Percentiles rank a stretch among this genome's conserved stretches.
phyloP scores from a whole-genome alignment of 2,329 filamentous ascomycete genomes.

The Epichloe sylvatica region DNA sequence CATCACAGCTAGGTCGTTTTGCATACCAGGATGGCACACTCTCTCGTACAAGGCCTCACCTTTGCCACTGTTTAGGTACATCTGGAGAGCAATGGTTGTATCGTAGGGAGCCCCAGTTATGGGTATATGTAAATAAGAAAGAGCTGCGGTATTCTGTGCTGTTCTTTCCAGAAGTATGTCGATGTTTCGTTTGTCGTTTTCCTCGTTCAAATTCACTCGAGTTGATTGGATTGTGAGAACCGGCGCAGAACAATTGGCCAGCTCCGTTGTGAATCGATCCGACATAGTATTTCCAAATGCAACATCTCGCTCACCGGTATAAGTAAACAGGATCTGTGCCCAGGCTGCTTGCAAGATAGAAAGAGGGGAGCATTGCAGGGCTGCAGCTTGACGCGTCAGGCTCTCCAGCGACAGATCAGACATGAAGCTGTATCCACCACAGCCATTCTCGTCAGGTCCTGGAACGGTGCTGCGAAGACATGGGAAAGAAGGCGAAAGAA shows the following conservation, averaged over 20 bases:
- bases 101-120: constrained; percentile 15
- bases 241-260: background rate
- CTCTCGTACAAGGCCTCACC: background rate
- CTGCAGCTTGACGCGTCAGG: constrained; percentile 9
- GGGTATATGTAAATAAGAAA: background rate
- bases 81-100: constrained; percentile 21
- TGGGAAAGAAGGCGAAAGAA: constrained; percentile 6
- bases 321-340: constrained; percentile 21
- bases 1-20: background rate
- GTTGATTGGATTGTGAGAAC: background rate
- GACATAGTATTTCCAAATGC: constrained; percentile 22
- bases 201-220: background rate
- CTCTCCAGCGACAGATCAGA: constrained; percentile 6
- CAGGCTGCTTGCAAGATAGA: constrained; percentile 23
- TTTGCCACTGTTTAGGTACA: constrained; percentile 9
- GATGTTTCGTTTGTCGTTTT: background rate
- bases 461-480: background rate
- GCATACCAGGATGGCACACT: background rate
- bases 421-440: constrained; percentile 5
- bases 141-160: background rate
- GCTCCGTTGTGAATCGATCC: constrained; percentile 8
- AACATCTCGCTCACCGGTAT: constrained; percentile 19
- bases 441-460: background rate
- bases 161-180: background rate
- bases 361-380: constrained; percentile 16